Evolutionary conservation across 495 filamentous ascomycete species (phyloP).

Genomic region (Hypoxylon lenormandii): DNA sequence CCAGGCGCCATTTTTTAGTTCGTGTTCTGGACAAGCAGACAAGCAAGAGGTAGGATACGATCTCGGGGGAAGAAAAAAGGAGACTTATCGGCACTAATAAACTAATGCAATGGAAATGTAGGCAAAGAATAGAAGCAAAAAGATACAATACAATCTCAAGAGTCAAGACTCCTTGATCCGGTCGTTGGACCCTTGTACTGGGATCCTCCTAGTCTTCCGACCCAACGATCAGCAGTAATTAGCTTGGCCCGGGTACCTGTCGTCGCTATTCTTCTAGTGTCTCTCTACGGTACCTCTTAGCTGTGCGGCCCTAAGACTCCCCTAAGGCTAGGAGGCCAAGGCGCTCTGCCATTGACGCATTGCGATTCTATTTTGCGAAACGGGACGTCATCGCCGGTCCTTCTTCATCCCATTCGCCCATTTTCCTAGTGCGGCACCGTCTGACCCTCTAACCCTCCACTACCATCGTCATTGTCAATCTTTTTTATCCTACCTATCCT

Average conservation of each 20-base stretch:
- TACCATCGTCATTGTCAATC: slow-evolving; percentile 39
- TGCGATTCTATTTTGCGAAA: slow-evolving; percentile 39
- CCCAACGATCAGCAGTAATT: slow-evolving; percentile 32
- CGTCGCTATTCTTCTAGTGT: not conserved
- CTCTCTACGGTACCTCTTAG: too few species aligned
- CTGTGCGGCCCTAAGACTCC: slow-evolving; percentile 4
- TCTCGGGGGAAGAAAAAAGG: slow-evolving; percentile 20
- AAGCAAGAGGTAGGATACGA: slow-evolving; percentile 30
- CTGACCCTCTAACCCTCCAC: slow-evolving; percentile 31
- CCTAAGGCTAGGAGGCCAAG: slow-evolving; percentile 12
- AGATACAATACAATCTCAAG: not conserved
- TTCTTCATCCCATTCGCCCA: slow-evolving; percentile 34
- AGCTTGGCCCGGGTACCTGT: slow-evolving; percentile 30
- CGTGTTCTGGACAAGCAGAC: slow-evolving; percentile 26
- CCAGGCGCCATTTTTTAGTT: slow-evolving; percentile 33
- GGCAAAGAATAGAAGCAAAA: too few species aligned
- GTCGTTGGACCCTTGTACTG: slow-evolving; percentile 18
- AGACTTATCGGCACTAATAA: not conserved
- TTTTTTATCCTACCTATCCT: slow-evolving; percentile 32
- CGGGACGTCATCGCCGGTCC: slow-evolving; percentile 42
- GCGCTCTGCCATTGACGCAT: slow-evolving; percentile 44
- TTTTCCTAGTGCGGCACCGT: too few species aligned
- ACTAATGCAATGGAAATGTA: slow-evolving; percentile 12
- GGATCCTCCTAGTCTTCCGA: slow-evolving; percentile 31
- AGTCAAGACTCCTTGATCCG: not conserved